phyloP scores from a whole-genome alignment of 768 basidiomycete species.

The Lanmaoa rubissima region DNA sequence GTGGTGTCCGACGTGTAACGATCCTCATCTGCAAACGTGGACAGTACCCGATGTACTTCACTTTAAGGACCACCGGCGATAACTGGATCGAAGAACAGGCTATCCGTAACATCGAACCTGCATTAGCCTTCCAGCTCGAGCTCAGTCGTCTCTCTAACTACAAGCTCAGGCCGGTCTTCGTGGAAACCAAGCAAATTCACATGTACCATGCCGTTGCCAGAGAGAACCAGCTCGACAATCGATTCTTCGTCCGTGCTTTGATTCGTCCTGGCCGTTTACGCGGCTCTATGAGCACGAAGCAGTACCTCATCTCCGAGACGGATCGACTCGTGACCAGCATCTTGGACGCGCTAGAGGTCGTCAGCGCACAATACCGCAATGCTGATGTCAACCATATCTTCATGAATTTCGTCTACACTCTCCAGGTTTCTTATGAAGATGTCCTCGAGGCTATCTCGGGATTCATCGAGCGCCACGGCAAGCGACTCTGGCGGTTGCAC shows the following conservation, averaged over 20 bases:
- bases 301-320: conserved; percentile 98
- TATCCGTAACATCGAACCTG: conserved; percentile 98
- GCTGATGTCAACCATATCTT: conserved; percentile 99
- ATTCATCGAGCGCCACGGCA: conserved; percentile 98
- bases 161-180: conserved; percentile 93
- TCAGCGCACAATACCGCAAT: conserved; percentile 83
- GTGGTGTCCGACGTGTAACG: conserved; percentile 89
- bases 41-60: conserved; percentile 94
- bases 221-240: conserved; percentile 96
- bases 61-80: conserved; percentile 71
- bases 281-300: conserved; percentile 90
- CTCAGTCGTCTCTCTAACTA: conserved; percentile 95
- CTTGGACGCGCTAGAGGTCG: conserved; percentile 93
- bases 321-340: conserved; percentile 94
- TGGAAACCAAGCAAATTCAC: conserved; percentile 96
- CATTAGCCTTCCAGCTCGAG: conserved; percentile 96
- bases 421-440: conserved; percentile 93
- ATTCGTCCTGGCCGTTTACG: conserved; percentile 93
- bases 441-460: conserved; percentile 97
- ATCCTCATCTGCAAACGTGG: conserved; percentile 88
- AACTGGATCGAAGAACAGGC: conserved; percentile 92
- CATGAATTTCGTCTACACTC: conserved; percentile 98
- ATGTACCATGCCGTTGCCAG: conserved; percentile 94
- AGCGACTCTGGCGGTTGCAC: conserved; percentile 95
- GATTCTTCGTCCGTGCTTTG: conserved; percentile 97